phyloP scores from a whole-genome alignment of 2,329 filamentous ascomycete genomes.

The Orbilia blumenaviensis region DNA sequence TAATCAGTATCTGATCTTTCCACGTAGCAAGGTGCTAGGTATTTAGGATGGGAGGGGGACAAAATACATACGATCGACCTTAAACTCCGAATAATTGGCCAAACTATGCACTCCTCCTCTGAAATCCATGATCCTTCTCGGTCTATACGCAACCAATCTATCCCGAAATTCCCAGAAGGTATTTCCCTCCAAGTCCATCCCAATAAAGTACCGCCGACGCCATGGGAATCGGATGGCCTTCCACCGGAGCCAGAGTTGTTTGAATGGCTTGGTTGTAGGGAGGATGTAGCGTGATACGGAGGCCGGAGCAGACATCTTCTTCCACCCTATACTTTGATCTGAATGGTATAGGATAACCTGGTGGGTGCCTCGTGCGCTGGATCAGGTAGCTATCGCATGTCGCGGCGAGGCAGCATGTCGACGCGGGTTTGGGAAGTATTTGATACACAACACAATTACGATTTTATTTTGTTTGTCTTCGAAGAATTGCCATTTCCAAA shows the following conservation, averaged over 20 bases:
- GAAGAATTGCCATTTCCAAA: background rate
- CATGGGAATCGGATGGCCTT: constrained; percentile 41
- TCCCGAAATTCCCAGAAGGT: constrained; percentile 76
- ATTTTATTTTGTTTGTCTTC: background rate
- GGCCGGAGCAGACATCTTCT: background rate
- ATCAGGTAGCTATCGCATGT: background rate
- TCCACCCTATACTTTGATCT: background rate
- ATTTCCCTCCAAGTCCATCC: constrained; percentile 72
- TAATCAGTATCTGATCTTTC: background rate
- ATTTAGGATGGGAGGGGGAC: too few relatives aligned
- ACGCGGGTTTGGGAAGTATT: background rate
- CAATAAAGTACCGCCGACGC: constrained; percentile 47
- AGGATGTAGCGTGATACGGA: constrained; percentile 28
- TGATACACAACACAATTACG: background rate
- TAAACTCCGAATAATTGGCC: constrained; percentile 54
- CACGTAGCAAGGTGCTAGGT: too few relatives aligned
- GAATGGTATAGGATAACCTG: background rate
- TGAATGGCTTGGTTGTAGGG: constrained; percentile 13
- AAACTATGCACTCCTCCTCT: constrained; percentile 41
- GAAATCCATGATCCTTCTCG: constrained; percentile 55
- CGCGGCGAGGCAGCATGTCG: background rate
- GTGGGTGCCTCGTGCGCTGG: background rate
- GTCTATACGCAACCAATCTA: constrained; percentile 33
- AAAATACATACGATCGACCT: constrained; percentile 47
- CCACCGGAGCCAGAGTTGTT: constrained; percentile 32